These are phyloP conservation scores for Globisporangium megalacanthum DNA, from an alignment of 352 stramenopile species.

Conservation along the genomic window DNA sequence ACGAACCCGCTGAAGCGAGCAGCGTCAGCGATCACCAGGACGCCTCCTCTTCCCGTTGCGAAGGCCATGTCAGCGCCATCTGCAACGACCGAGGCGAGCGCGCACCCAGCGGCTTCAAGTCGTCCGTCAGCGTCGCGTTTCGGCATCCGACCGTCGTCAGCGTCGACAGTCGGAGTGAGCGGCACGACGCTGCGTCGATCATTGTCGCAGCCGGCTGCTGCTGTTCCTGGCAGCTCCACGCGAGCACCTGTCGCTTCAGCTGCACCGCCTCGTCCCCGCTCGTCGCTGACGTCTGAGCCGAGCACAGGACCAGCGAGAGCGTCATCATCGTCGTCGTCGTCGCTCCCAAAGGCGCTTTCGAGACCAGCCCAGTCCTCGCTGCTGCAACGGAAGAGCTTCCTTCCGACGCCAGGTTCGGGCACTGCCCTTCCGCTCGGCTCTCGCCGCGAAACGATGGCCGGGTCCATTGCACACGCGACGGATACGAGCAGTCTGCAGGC, in stretches of 20 bases:
- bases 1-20: conserved; percentile 26
- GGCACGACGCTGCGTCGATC: conserved; percentile 8
- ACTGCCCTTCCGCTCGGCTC: conserved; percentile 1
- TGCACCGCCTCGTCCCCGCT: background rate
- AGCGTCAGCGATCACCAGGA: conserved; percentile 26
- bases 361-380: conserved; percentile 13
- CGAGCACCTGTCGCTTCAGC: background rate
- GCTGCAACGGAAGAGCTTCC: conserved; percentile 21
- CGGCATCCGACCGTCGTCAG: conserved; percentile 5
- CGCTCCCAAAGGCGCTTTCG: conserved; percentile 2
- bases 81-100: background rate
- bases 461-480: conserved; percentile 11
- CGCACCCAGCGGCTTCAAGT: background rate
- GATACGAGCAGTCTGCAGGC: conserved; percentile 9
- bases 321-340: background rate
- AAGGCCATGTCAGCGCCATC: conserved; percentile 4
- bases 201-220: background rate
- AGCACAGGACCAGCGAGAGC: background rate
- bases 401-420: conserved; percentile 14
- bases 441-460: conserved; percentile 12
- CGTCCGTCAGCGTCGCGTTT: conserved; percentile 11
- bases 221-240: background rate
- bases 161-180: conserved; percentile 1
- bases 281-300: conserved; percentile 5
- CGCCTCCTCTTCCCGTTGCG: conserved; percentile 13